Percentiles rank a stretch among this genome's conserved stretches.
These are phyloP conservation scores for Pharnaceum exiguum DNA, from an alignment of 148 eudicot species.

Conservation along the genomic window DNA sequence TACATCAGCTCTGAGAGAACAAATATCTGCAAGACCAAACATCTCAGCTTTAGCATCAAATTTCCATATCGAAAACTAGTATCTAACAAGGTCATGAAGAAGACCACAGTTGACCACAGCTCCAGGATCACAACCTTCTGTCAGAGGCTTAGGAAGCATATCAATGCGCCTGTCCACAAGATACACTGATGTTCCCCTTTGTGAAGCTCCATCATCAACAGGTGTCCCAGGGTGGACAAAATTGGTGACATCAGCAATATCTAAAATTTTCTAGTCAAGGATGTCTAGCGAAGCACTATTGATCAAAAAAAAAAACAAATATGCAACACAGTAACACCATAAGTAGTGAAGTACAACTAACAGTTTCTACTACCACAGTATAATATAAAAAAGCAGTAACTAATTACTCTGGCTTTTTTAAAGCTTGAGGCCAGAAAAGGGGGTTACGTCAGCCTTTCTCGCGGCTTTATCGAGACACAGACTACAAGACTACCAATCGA, in stretches of 20 bases:
- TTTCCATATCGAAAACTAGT: neutral
- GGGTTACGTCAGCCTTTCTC: too few species aligned
- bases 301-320: neutral
- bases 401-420: too few species aligned
- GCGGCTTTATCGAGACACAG: too few species aligned
- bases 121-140: conserved; percentile 59
- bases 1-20: conserved; percentile 91
- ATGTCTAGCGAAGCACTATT: neutral
- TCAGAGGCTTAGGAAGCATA: conserved; percentile 98
- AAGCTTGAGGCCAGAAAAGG: too few species aligned
- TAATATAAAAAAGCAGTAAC: too few species aligned
- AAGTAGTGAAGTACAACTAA: too few species aligned
- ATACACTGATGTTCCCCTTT: conserved; percentile 94
- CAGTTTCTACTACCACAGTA: too few species aligned
- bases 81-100: neutral
- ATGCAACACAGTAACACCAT: neutral
- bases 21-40: conserved; percentile 62
- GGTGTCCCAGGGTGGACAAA: conserved; percentile 96
- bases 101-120: neutral
- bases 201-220: conserved; percentile 90
- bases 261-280: conserved; percentile 56
- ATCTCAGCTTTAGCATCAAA: conserved; percentile 5
- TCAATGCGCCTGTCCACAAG: conserved; percentile 96
- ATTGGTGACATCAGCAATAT: conserved; percentile 98
- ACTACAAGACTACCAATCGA: too few species aligned